Conservation (phyloP, 2,329 filamentous ascomycete species). For the Trichoderma sp. region DNA sequence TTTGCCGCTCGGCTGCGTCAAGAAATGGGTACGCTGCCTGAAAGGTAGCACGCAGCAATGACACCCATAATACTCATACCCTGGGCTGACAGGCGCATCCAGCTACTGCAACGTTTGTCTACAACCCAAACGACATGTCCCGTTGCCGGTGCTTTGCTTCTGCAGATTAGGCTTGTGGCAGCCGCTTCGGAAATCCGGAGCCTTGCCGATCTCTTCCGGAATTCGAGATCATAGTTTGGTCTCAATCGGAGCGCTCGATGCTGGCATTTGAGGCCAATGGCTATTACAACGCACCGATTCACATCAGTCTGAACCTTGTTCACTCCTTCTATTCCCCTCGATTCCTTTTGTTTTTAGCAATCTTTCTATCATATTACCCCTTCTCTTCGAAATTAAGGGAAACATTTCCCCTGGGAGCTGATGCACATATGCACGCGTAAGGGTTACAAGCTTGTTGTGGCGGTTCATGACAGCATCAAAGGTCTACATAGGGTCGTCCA, state of each 20-base stretch:
- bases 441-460: neutral
- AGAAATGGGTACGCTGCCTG: neutral
- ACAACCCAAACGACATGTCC: no score
- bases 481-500: no score
- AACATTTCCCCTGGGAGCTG: neutral
- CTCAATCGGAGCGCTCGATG: neutral
- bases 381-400: neutral
- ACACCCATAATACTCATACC: neutral
- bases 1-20: neutral
- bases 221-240: neutral
- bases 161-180: no score
- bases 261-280: neutral
- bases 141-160: no score
- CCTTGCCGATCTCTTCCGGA: neutral
- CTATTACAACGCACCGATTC: no score
- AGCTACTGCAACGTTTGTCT: no score
- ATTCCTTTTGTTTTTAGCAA: neutral
- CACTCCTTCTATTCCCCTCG: no score
- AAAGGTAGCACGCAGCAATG: neutral
- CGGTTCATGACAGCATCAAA: no score
- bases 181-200: no score
- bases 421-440: neutral
- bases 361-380: neutral
- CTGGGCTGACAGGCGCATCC: neutral
- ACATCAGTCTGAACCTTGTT: no score